Base-by-base conservation (phyloP, 2,329 filamentous ascomycete species). In the Xylaria sp. region DNA sequence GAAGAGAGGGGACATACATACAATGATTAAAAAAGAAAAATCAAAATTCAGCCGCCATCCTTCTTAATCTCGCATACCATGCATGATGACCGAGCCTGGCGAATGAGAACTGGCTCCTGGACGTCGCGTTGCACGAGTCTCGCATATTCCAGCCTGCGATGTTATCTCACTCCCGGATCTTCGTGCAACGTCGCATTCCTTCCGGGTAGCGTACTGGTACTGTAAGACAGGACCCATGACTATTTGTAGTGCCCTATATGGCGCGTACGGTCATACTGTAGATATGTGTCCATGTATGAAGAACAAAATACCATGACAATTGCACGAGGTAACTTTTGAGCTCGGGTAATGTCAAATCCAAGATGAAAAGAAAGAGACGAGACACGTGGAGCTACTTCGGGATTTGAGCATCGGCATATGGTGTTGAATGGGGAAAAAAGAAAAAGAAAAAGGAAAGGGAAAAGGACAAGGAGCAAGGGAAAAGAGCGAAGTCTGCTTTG, bases 11-110 rank as follows among this genome's bases (percentile, higher is more conserved):
- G n/a, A n/a, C n/a, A n/a, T n/a, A n/a, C n/a, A n/a, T 31, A 31
- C 28, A 31, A 31, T 31, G 15, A 50, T 19, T 11, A 47, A 42
- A 55, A 55, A 49, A 57, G 60, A 15, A 51, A 56, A 60, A 61
- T n/a, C n/a, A 33, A 21, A 23, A 43, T 35, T 63, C 57, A 54
- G 53, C 52, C 47, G 57, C 31, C 47, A 63, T 45, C n/a, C 50
- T 33, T 42, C 14, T 12, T 51, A 56, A 64, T 64, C 47, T 58
- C 49, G 42, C 53, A 21, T 55, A 45, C 42, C 35, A 55, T 64
- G 54, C 53, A 31, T 14, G 4, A 33, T 28, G 28, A 15, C n/a
- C 11, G 9, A 25, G 8, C 37, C 37, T 25, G 40, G 54, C 62
- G 59, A 64, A 64, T 64, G 17, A 51, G 61, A 53, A 60, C 28